Percentiles rank a stretch among this genome's conserved stretches.
Evolutionary conservation across 495 filamentous ascomycete species (phyloP).

Genomic region (Beverwykella pulmonaria): DNA sequence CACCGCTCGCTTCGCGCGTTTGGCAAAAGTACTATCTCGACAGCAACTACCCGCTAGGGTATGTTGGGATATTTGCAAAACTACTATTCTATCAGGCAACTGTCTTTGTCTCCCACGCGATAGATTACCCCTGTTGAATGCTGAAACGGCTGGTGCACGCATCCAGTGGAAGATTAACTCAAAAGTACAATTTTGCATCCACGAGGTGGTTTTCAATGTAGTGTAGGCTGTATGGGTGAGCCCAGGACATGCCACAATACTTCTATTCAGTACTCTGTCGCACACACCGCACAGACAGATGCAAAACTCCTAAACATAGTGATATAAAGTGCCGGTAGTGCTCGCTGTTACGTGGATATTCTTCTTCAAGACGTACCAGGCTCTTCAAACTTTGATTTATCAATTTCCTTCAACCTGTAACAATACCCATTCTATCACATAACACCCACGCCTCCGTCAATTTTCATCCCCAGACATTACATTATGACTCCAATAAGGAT

Average conservation of each 20-base stretch:
- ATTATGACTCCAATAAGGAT: background rate
- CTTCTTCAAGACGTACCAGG: background rate
- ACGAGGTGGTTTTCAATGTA: background rate
- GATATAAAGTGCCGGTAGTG: background rate
- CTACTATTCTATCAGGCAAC: no score
- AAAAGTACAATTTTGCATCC: constrained; percentile 17
- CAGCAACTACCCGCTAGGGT: no score
- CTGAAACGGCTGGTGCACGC: no score
- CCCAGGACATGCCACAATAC: no score
- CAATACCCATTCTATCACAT: no score
- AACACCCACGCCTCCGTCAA: background rate
- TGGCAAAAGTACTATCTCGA: no score
- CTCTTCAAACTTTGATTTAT: background rate
- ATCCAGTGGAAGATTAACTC: background rate
- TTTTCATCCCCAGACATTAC: background rate
- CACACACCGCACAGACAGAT: background rate
- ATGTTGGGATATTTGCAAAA: no score
- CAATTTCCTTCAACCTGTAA: background rate
- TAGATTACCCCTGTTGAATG: no score
- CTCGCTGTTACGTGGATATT: background rate
- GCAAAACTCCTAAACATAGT: background rate
- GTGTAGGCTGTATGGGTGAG: background rate
- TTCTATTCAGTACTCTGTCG: no score
- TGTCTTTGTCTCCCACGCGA: no score
- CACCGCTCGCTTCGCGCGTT: no score